Evolutionary conservation across 2,329 filamentous ascomycete species (phyloP).

Genomic region (Xenosphaeropsis pyriputrescens): DNA sequence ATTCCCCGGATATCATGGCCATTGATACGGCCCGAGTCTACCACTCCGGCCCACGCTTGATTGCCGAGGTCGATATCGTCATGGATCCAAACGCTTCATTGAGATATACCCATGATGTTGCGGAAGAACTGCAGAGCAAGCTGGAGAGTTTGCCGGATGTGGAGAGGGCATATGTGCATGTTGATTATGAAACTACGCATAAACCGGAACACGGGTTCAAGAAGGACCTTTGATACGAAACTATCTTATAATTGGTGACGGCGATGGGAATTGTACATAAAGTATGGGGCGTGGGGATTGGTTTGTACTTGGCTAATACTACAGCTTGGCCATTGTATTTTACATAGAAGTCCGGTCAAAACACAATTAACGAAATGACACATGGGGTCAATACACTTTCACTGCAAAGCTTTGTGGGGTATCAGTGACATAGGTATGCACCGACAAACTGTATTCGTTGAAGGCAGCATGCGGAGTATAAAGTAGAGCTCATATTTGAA

Average conservation of each 20-base stretch:
- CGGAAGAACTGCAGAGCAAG: conserved; percentile 88
- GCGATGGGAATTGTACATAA: too few relatives aligned
- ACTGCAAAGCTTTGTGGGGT: too few relatives aligned
- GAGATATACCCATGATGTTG: conserved; percentile 75
- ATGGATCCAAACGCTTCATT: conserved; percentile 68
- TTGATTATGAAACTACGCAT: conserved; percentile 93
- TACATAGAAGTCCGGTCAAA: too few relatives aligned
- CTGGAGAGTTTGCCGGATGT: conserved; percentile 83
- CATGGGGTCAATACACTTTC: too few relatives aligned
- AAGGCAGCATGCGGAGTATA: too few relatives aligned
- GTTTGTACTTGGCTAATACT: too few relatives aligned
- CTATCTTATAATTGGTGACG: neutral
- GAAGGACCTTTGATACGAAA: conserved; percentile 38
- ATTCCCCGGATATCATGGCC: conserved; percentile 64
- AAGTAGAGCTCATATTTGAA: too few relatives aligned
- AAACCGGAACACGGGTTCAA: conserved; percentile 67
- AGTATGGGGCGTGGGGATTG: too few relatives aligned
- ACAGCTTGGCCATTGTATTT: too few relatives aligned
- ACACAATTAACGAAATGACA: too few relatives aligned
- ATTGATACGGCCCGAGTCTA: conserved; percentile 95
- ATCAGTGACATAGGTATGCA: too few relatives aligned
- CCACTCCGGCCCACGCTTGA: conserved; percentile 74
- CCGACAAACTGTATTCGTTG: too few relatives aligned
- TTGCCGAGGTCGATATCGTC: conserved; percentile 93
- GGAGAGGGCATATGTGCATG: conserved; percentile 89